Percentiles rank a stretch among this genome's conserved stretches.
Conservation (phyloP, 208 protist species). For the Polymyxa betae region DNA sequence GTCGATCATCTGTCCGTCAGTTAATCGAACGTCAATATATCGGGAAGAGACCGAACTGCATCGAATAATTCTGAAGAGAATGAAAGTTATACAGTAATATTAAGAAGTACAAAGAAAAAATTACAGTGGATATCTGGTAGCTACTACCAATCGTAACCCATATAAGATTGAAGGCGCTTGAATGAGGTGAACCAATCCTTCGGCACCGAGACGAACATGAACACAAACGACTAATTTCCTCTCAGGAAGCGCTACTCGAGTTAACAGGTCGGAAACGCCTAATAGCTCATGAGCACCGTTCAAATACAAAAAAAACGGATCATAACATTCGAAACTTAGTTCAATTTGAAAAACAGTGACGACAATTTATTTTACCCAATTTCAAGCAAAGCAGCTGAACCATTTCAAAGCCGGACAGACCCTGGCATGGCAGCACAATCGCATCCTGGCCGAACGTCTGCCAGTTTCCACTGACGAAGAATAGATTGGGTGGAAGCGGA, state of each 20-base stretch:
- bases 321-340: not conserved
- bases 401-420: not conserved
- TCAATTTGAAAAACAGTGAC: too few species aligned
- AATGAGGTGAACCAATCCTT: not conserved
- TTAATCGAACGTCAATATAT: not conserved
- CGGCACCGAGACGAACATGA: not conserved
- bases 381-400: too few species aligned
- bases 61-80: not conserved
- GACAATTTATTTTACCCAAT: too few species aligned
- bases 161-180: not conserved
- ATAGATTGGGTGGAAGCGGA: too few species aligned
- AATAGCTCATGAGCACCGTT: not conserved
- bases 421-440: not conserved
- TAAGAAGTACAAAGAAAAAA: not conserved
- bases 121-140: slow-evolving; percentile 1
- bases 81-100: not conserved
- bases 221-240: not conserved
- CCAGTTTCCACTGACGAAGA: too few species aligned
- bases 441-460: too few species aligned
- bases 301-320: not conserved
- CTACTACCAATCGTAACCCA: not conserved
- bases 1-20: not conserved
- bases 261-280: not conserved
- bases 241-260: not conserved
- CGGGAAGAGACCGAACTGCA: not conserved